Evolutionary conservation across 2,329 filamentous ascomycete genomes (phyloP).

Genomic region (Epichloe typhina): DNA sequence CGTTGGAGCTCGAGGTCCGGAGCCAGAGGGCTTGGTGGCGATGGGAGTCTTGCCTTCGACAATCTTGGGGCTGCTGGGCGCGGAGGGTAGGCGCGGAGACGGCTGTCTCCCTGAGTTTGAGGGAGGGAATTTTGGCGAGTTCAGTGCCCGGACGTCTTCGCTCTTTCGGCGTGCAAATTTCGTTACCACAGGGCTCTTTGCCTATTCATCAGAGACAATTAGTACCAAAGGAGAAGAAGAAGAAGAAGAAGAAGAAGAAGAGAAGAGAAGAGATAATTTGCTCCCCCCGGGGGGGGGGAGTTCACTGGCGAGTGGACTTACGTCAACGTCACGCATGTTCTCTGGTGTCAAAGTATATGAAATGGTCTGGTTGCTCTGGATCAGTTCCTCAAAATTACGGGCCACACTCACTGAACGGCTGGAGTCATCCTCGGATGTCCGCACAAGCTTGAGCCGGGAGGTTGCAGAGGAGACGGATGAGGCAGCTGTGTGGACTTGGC

Average conservation of each 20-base stretch:
- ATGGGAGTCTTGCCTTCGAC: slow-evolving; percentile 6
- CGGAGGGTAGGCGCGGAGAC: slow-evolving; percentile 5
- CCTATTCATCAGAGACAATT: slow-evolving; percentile 15
- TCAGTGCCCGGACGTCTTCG: slow-evolving; percentile 30
- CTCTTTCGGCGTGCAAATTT: slow-evolving; percentile 29
- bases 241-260: not conserved
- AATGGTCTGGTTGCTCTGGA: slow-evolving; percentile 70
- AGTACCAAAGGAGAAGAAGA: not conserved
- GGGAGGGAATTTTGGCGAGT: slow-evolving; percentile 37
- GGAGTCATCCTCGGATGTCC: slow-evolving; percentile 45
- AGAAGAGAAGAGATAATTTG: not conserved
- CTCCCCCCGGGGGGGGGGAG: no score
- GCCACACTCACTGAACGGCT: slow-evolving; percentile 44
- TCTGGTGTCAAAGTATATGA: slow-evolving; percentile 73
- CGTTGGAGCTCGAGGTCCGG: slow-evolving; percentile 12
- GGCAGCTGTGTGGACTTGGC: slow-evolving; percentile 33
- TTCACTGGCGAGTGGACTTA: slow-evolving; percentile 25
- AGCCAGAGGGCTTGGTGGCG: slow-evolving; percentile 7
- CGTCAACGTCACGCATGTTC: slow-evolving; percentile 64
- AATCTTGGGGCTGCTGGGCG: slow-evolving; percentile 2
- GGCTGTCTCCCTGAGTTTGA: slow-evolving; percentile 17
- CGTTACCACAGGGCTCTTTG: slow-evolving; percentile 26
- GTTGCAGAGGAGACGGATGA: slow-evolving; percentile 38
- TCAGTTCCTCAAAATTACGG: slow-evolving; percentile 64
- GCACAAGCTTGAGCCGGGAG: slow-evolving; percentile 37